Percentiles rank a stretch among this genome's conserved stretches.
These are phyloP conservation scores for Syzygium oleosum DNA, from an alignment of 345 rosid species.

Conservation along the genomic window DNA sequence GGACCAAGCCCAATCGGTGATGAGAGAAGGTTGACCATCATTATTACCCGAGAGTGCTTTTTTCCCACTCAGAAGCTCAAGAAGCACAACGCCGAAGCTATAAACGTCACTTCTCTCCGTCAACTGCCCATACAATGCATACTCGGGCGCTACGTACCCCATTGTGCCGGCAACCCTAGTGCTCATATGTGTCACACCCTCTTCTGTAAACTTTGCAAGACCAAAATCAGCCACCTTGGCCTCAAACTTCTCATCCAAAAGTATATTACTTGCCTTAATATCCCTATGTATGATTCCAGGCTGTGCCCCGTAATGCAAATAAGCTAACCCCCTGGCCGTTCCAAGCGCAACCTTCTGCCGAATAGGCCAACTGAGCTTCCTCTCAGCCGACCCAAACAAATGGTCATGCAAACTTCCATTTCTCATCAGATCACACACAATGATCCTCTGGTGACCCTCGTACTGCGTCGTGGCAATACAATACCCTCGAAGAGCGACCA, in stretches of 20 bases:
- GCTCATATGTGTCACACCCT: slow-evolving; percentile 78
- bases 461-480: slow-evolving; percentile 68
- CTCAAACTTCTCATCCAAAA: slow-evolving; percentile 74
- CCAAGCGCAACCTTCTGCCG: slow-evolving; percentile 82
- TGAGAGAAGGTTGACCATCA: slow-evolving; percentile 55
- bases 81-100: slow-evolving; percentile 84
- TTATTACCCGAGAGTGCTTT: slow-evolving; percentile 48
- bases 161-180: slow-evolving; percentile 92
- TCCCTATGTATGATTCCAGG: slow-evolving; percentile 79
- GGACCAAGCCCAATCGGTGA: slow-evolving; percentile 93
- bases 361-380: slow-evolving; percentile 66
- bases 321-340: slow-evolving; percentile 80
- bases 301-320: slow-evolving; percentile 80
- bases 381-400: slow-evolving; percentile 39
- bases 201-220: slow-evolving; percentile 78
- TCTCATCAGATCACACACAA: slow-evolving; percentile 72
- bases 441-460: slow-evolving; percentile 97
- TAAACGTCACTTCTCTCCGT: slow-evolving; percentile 88
- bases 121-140: slow-evolving; percentile 79
- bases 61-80: slow-evolving; percentile 82
- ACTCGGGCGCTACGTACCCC: slow-evolving; percentile 98
- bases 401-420: slow-evolving; percentile 86
- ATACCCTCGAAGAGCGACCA: slow-evolving; percentile 73
- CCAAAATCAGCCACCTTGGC: slow-evolving; percentile 88
- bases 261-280: slow-evolving; percentile 82